Evolutionary conservation across 2,329 filamentous ascomycete genomes (phyloP).

Genomic region (Paecilomyces variotii): DNA sequence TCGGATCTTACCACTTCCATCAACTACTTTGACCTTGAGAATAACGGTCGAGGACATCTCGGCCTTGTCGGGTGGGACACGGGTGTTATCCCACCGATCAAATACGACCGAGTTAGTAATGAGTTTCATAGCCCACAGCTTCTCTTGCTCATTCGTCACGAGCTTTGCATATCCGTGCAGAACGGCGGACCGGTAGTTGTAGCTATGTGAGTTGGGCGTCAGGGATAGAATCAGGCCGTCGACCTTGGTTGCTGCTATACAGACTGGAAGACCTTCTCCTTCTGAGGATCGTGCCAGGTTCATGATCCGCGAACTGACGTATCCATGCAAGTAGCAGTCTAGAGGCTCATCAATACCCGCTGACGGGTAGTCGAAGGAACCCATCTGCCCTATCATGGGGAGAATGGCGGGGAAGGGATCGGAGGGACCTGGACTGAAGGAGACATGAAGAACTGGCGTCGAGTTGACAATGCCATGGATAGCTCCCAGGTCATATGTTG

Average conservation of each 20-base stretch:
- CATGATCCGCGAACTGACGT: slow-evolving; percentile 71
- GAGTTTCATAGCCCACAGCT: slow-evolving; percentile 67
- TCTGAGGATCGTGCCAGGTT: slow-evolving; percentile 47
- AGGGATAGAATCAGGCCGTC: slow-evolving; percentile 74
- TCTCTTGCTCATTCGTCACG: slow-evolving; percentile 62
- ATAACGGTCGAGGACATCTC: slow-evolving; percentile 72
- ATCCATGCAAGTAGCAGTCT: slow-evolving; percentile 76
- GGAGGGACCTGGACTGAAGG: slow-evolving; percentile 56
- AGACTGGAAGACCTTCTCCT: slow-evolving; percentile 57
- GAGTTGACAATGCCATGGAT: slow-evolving; percentile 71
- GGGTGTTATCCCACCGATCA: slow-evolving; percentile 59
- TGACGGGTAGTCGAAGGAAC: slow-evolving; percentile 58
- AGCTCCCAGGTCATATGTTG: slow-evolving; percentile 61
- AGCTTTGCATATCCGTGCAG: slow-evolving; percentile 66
- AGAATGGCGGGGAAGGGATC: slow-evolving; percentile 68
- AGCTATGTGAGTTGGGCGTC: slow-evolving; percentile 72
- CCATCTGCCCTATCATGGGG: slow-evolving; percentile 82
- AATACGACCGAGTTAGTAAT: slow-evolving; percentile 69
- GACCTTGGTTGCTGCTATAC: slow-evolving; percentile 63
- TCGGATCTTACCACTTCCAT: slow-evolving; percentile 68
- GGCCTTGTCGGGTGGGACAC: slow-evolving; percentile 61
- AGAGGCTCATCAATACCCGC: slow-evolving; percentile 56
- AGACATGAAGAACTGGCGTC: slow-evolving; percentile 68
- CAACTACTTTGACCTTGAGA: slow-evolving; percentile 58
- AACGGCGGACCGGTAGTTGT: slow-evolving; percentile 77